phyloP scores from a whole-genome alignment of 2,329 filamentous ascomycete genomes.

The Penicillium fuscoglaucum region DNA sequence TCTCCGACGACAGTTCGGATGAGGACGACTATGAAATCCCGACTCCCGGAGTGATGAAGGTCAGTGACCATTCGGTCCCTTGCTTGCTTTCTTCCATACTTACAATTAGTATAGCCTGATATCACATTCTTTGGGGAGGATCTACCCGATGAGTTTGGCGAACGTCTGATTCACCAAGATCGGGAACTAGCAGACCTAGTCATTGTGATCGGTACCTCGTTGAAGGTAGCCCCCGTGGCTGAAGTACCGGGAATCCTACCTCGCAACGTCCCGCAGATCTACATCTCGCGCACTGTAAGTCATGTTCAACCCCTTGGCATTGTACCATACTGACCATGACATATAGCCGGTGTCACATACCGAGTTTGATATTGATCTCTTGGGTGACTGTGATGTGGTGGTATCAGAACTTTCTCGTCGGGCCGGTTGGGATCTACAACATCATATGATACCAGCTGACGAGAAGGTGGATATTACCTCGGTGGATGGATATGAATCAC shows the following conservation, averaged over 20 bases:
- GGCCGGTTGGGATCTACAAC: slow-evolving; percentile 74
- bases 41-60: slow-evolving; percentile 77
- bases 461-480: slow-evolving; percentile 60
- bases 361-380: slow-evolving; percentile 91
- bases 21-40: slow-evolving; percentile 65
- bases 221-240: slow-evolving; percentile 93
- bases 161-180: slow-evolving; percentile 78
- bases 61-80: slow-evolving; percentile 17
- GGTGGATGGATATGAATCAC: slow-evolving; percentile 50
- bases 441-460: slow-evolving; percentile 76
- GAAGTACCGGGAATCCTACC: slow-evolving; percentile 84
- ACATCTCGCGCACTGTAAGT: slow-evolving; percentile 73
- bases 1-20: slow-evolving; percentile 56
- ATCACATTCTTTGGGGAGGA: slow-evolving; percentile 97
- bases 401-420: slow-evolving; percentile 82
- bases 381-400: slow-evolving; percentile 93
- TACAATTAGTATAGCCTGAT: slow-evolving; percentile 62
- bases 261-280: slow-evolving; percentile 80
- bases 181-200: slow-evolving; percentile 80
- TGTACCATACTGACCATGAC: slow-evolving; percentile 10
- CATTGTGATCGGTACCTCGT: slow-evolving; percentile 91
- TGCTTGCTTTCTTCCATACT: slow-evolving; percentile 3
- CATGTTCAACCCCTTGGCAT: background rate
- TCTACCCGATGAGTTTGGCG: slow-evolving; percentile 79
- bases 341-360: slow-evolving; percentile 73